These are phyloP conservation scores for Pichia sp. DNA, from an alignment of 1,139 yeast genomes.

Conservation along the genomic window DNA sequence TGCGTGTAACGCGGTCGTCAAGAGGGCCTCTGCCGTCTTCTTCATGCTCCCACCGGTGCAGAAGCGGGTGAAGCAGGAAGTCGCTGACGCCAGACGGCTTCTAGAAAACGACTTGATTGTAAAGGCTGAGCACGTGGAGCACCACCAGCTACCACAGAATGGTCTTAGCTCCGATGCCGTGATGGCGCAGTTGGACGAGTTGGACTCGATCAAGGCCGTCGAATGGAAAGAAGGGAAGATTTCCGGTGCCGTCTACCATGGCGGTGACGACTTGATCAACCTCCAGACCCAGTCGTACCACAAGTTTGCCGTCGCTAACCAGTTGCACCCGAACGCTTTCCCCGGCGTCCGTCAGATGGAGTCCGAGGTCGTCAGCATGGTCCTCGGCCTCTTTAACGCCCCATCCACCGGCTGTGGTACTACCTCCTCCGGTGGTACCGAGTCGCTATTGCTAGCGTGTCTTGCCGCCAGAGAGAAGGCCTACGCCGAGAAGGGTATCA, in stretches of 20 bases:
- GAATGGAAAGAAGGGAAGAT: conserved; percentile 83
- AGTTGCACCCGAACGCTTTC: conserved; percentile 93
- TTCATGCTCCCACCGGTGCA: conserved; percentile 53
- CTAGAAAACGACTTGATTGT: conserved; percentile 55
- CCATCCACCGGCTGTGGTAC: conserved; percentile 73
- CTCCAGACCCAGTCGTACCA: conserved; percentile 76
- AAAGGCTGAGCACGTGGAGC: conserved; percentile 45
- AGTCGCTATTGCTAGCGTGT: conserved; percentile 79
- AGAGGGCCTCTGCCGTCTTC: conserved; percentile 26
- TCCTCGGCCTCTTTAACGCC: conserved; percentile 71
- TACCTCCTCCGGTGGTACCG: conserved; percentile 97
- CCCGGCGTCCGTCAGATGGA: conserved; percentile 98
- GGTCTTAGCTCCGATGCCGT: conserved; percentile 52
- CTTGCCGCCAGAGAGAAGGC: conserved; percentile 77
- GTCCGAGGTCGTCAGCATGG: conserved; percentile 92
- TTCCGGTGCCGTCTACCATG: conserved; percentile 96
- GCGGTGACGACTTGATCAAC: conserved; percentile 68
- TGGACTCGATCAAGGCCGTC: conserved; percentile 43
- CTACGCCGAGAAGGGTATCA: conserved; percentile 51
- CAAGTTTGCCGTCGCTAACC: conserved; percentile 82
- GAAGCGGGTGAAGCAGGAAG: conserved; percentile 56
- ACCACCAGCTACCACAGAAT: conserved; percentile 47
- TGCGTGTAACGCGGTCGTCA: conserved; percentile 8
- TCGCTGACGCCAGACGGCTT: conserved; percentile 42
- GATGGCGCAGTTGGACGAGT: conserved; percentile 46